Percentiles rank a stretch among this genome's conserved stretches.
phyloP scores from a whole-genome alignment of 2,329 filamentous ascomycete genomes.

The Hymenoscyphus repandus region DNA sequence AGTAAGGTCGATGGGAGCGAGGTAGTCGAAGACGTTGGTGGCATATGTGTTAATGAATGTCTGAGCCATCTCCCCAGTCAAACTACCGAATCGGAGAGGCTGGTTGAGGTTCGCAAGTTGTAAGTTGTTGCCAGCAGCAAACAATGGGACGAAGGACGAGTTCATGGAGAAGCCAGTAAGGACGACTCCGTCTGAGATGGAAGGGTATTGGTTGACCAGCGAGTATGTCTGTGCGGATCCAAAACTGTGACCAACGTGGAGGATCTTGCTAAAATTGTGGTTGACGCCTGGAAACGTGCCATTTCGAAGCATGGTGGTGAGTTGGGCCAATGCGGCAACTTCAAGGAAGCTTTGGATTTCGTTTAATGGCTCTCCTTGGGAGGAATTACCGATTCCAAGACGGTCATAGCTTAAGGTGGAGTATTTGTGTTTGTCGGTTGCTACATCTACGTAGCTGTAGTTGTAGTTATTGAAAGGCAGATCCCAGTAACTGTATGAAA shows the following conservation, averaged over 20 bases:
- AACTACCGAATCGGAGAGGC: conserved; percentile 33
- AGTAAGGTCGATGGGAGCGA: conserved; percentile 11
- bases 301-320: conserved; percentile 46
- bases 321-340: conserved; percentile 48
- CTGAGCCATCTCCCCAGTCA: conserved; percentile 18
- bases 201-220: conserved; percentile 46
- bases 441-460: conserved; percentile 56
- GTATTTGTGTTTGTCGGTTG: conserved; percentile 49
- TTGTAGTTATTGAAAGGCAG: conserved; percentile 50
- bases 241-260: conserved; percentile 61
- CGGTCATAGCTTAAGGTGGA: conserved; percentile 58
- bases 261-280: conserved; percentile 36
- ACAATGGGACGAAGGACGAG: conserved; percentile 38
- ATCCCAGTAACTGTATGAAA: conserved; percentile 58
- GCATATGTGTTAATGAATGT: conserved; percentile 16
- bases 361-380: conserved; percentile 52
- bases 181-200: conserved; percentile 51
- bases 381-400: conserved; percentile 54
- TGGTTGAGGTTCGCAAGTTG: conserved; percentile 35
- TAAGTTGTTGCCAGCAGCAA: conserved; percentile 43
- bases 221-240: conserved; percentile 54
- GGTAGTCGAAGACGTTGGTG: conserved; percentile 9
- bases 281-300: conserved; percentile 40
- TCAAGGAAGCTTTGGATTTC: conserved; percentile 55
- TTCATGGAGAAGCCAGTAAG: conserved; percentile 56